Percentiles rank a stretch among this genome's conserved stretches.
phyloP scores from a whole-genome alignment of 164 flowering plant genomes.

The Vitis rotundifolia region DNA sequence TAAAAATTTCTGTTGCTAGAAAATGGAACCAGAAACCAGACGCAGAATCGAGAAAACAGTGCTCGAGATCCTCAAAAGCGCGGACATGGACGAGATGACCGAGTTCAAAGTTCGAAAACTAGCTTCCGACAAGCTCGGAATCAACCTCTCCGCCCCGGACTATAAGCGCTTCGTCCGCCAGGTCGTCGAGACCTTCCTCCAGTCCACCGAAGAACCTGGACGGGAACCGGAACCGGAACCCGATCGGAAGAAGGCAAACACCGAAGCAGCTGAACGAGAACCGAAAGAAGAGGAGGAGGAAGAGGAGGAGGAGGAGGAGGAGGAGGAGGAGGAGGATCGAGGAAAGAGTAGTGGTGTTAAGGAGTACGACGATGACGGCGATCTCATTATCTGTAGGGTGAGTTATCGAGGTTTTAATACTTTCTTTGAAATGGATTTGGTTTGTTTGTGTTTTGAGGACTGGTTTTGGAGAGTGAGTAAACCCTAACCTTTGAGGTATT shows the following conservation, averaged over 20 bases:
- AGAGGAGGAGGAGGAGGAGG: slow-evolving; percentile 20
- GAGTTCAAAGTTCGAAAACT: slow-evolving; percentile 59
- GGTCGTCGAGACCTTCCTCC: slow-evolving; percentile 60
- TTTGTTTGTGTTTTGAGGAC: slow-evolving; percentile 1
- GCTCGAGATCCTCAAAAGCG: slow-evolving; percentile 39
- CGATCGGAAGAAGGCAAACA: slow-evolving; percentile 5
- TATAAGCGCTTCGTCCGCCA: slow-evolving; percentile 49
- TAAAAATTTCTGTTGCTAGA: not conserved
- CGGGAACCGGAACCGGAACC: slow-evolving; percentile 13
- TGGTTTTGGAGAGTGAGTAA: not conserved
- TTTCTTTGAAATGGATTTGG: not conserved
- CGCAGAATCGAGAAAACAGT: slow-evolving; percentile 51
- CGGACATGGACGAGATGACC: slow-evolving; percentile 64
- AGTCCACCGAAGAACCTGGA: slow-evolving; percentile 14
- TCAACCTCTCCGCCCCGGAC: slow-evolving; percentile 50
- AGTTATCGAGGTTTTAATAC: slow-evolving; percentile 9
- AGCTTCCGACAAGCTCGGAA: slow-evolving; percentile 56
- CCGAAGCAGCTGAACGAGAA: slow-evolving; percentile 14
- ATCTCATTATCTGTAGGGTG: slow-evolving; percentile 82
- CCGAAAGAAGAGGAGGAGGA: slow-evolving; percentile 20
- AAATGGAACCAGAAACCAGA: slow-evolving; percentile 41
- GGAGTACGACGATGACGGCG: slow-evolving; percentile 82
- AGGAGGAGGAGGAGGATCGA: slow-evolving; percentile 20
- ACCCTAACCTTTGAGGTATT: too few relatives aligned
- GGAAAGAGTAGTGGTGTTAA: slow-evolving; percentile 12